Base-by-base conservation (phyloP, 2,329 filamentous ascomycete genomes). In the Pseudogymnoascus sp. region DNA sequence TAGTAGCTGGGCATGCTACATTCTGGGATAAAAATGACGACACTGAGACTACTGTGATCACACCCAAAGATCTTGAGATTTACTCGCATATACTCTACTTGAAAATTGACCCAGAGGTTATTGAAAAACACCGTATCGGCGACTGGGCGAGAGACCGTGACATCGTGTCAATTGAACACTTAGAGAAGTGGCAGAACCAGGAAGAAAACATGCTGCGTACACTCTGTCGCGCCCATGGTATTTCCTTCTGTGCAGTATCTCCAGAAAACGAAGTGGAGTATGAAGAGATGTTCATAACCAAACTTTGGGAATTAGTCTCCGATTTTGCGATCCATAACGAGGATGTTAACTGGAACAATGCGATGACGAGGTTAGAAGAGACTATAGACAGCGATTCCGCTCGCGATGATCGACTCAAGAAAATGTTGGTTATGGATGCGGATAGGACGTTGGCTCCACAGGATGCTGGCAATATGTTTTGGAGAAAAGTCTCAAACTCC, bases 31-130 rank as follows among this genome's bases (percentile, higher is more conserved):
- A 79, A 25, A 68, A 68, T 1, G 66, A 75, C 0, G 66, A 75
- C 0, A 37, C 25, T n/a, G 70, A 68, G 33, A 15, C 68, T 0
- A 14, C 63, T 5, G 75, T 82, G 0, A 75, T 70, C 58, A 85
- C 80, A 0, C 9, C 69, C 1, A 71, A 66, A 6, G 83, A 87
- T 61, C 57, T 77, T 3, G 43, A 72, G 0, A 74, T 69, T 0
- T 87, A 77, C 67, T 83, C 81, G 0, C 82, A 87, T 64, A 81
- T 88, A 12, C 43, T 87, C 11, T 86, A 87, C 65, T 66, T 87
- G 28, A 70, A 81, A 43, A 66, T 76, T 1, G 65, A 73, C 1
- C 64, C 74, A 0, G 65, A 75, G 1, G 22, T 69, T 0, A 69
- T 85, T 14, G 62, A 63, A 0, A 59, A 75, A 41, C 76, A 73